These are phyloP conservation scores for Saposhnikovia divaricata DNA, from an alignment of 129 eudicot species.

Conservation along the genomic window DNA sequence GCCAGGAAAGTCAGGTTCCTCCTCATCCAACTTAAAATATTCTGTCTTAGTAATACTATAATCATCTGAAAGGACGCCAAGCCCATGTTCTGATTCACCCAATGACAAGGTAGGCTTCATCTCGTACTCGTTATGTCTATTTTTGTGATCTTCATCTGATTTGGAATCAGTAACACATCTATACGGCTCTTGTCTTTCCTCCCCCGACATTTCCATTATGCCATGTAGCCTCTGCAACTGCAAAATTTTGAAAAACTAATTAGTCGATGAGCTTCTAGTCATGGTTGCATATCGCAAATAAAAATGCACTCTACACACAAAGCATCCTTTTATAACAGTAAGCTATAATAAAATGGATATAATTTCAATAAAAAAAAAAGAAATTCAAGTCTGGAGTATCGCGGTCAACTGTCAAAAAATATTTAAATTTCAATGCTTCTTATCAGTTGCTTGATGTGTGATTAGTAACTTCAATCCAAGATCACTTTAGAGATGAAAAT, in stretches of 20 bases:
- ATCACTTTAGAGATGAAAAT: neutral
- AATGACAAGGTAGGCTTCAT: constrained; percentile 19
- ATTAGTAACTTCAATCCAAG: neutral
- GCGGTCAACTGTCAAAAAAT: too few relatives aligned
- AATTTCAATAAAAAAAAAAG: too few relatives aligned
- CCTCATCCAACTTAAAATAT: constrained; percentile 26
- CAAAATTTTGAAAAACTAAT: neutral
- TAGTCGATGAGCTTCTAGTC: neutral
- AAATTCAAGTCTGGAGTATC: too few relatives aligned
- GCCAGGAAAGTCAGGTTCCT: constrained; percentile 16
- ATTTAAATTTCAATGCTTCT: neutral
- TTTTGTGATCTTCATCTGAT: neutral
- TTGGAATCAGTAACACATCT: neutral
- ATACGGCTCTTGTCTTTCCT: neutral
- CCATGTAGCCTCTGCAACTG: constrained; percentile 47
- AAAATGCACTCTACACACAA: too few relatives aligned
- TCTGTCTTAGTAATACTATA: constrained; percentile 30
- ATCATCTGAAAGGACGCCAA: constrained; percentile 33
- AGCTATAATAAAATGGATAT: too few relatives aligned
- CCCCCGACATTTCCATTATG: constrained; percentile 12
- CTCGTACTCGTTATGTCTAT: constrained; percentile 8
- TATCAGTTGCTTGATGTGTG: neutral
- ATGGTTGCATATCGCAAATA: neutral
- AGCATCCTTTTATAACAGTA: too few relatives aligned
- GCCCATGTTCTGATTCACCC: constrained; percentile 20